Percentiles rank a stretch among this genome's conserved stretches.
Evolutionary conservation across 208 protist genomes (phyloP).

Genomic region (Wallacemonas sp.): DNA sequence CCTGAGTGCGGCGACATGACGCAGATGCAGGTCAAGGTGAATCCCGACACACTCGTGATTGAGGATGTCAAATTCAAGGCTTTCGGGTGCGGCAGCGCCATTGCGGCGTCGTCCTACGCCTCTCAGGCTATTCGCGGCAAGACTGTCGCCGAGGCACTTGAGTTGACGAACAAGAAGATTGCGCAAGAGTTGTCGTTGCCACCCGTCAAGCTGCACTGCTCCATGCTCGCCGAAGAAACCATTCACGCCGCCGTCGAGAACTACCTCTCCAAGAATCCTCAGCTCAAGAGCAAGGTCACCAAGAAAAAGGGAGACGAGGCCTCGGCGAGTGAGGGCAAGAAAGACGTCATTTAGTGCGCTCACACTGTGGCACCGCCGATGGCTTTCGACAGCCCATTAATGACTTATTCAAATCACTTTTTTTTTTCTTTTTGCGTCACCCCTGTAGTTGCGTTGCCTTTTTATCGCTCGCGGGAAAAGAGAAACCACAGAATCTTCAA

Average conservation of each 20-base stretch:
- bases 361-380: no score
- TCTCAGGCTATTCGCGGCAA: conserved; percentile 98
- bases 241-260: conserved; percentile 98
- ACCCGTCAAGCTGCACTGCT: conserved; percentile 99
- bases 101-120: conserved; percentile 97
- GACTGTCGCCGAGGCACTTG: conserved; percentile 95
- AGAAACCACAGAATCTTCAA: no score
- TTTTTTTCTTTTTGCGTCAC: no score
- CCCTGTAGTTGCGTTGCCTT: no score
- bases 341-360: neutral
- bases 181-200: conserved; percentile 98
- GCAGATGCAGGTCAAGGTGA: conserved; percentile 97
- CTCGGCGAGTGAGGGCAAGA: conserved; percentile 5
- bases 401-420: no score
- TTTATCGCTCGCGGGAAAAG: no score
- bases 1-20: conserved; percentile 99
- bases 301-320: conserved; percentile 21
- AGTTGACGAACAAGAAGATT: conserved; percentile 99
- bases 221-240: conserved; percentile 99
- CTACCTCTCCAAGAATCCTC: conserved; percentile 94
- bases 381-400: no score
- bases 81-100: conserved; percentile 99
- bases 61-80: conserved; percentile 98
- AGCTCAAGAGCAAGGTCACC: conserved; percentile 87
- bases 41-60: conserved; percentile 90